Evolutionary conservation across 108 stramenopile genomes (phyloP).

Genomic region (Chaetoceros muelleri): DNA sequence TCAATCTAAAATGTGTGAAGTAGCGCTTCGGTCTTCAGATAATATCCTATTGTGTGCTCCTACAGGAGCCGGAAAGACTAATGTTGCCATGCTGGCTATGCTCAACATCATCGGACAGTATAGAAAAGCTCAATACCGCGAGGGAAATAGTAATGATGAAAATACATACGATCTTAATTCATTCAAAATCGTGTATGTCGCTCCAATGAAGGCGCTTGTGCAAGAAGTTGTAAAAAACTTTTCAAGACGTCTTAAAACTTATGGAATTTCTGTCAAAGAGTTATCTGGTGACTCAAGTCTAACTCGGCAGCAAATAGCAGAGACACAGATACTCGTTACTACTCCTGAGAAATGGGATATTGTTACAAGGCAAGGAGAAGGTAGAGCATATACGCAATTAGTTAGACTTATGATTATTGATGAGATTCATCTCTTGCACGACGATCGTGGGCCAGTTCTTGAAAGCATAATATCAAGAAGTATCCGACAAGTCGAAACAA

Average conservation of each 20-base stretch:
- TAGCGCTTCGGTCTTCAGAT: constrained; percentile 80
- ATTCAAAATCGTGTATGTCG: constrained; percentile 99
- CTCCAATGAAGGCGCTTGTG: constrained; percentile 99
- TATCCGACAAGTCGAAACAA: constrained; percentile 92
- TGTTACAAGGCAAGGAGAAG: constrained; percentile 98
- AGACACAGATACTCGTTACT: constrained; percentile 97
- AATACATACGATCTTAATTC: constrained; percentile 53
- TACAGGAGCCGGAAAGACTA: constrained; percentile 98
- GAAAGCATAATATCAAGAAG: constrained; percentile 95
- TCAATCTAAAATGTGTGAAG: constrained; percentile 87
- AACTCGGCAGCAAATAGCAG: constrained; percentile 90
- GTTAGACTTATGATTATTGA: constrained; percentile 97
- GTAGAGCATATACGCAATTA: constrained; percentile 94
- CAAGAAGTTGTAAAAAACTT: constrained; percentile 98
- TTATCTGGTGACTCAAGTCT: constrained; percentile 97
- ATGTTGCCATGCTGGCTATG: constrained; percentile 89
- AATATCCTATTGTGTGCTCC: constrained; percentile 98
- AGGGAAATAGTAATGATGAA: constrained; percentile 26
- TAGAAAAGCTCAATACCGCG: constrained; percentile 33
- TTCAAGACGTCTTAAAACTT: constrained; percentile 73
- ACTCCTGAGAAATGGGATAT: constrained; percentile 99
- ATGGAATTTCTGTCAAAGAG: constrained; percentile 90
- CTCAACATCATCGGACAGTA: constrained; percentile 92
- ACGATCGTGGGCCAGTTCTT: constrained; percentile 97
- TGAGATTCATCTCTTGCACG: constrained; percentile 98